Conservation (phyloP, 495 filamentous ascomycete species). For the Umbilicaria muhlenbergii region DNA sequence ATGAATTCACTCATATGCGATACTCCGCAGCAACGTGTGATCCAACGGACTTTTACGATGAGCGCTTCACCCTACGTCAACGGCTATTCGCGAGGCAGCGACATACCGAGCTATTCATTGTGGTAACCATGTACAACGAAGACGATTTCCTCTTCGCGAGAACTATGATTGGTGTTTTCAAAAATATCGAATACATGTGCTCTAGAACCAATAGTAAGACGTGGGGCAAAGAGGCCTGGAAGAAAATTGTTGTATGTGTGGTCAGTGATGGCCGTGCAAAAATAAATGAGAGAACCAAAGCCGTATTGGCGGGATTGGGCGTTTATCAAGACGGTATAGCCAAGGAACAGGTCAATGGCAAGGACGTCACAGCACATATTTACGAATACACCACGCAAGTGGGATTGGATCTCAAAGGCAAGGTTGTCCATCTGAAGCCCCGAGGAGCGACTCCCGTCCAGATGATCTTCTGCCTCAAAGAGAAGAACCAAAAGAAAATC, state of each 20-base stretch:
- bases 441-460: constrained; percentile 70
- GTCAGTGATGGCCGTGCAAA: constrained; percentile 97
- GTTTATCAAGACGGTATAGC: constrained; percentile 98
- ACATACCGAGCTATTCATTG: constrained; percentile 94
- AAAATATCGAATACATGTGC: constrained; percentile 97
- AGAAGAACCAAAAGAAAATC: constrained; percentile 99
- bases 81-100: constrained; percentile 84
- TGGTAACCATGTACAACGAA: constrained; percentile 99
- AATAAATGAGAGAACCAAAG: constrained; percentile 84
- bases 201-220: constrained; percentile 80
- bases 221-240: constrained; percentile 98
- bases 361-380: constrained; percentile 95
- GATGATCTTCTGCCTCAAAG: constrained; percentile 97
- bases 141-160: constrained; percentile 93
- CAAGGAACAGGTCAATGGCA: constrained; percentile 92
- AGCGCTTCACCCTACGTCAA: constrained; percentile 89
- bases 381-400: constrained; percentile 99
- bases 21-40: constrained; percentile 97
- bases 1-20: constrained; percentile 98
- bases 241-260: constrained; percentile 97
- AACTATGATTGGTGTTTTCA: constrained; percentile 94
- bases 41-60: constrained; percentile 67
- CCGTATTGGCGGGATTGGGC: constrained; percentile 83
- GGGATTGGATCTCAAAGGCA: constrained; percentile 72
- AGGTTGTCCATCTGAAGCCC: constrained; percentile 66